Base-by-base conservation (phyloP, 108 stramenopile species). In the Skeletonema tropicum region DNA sequence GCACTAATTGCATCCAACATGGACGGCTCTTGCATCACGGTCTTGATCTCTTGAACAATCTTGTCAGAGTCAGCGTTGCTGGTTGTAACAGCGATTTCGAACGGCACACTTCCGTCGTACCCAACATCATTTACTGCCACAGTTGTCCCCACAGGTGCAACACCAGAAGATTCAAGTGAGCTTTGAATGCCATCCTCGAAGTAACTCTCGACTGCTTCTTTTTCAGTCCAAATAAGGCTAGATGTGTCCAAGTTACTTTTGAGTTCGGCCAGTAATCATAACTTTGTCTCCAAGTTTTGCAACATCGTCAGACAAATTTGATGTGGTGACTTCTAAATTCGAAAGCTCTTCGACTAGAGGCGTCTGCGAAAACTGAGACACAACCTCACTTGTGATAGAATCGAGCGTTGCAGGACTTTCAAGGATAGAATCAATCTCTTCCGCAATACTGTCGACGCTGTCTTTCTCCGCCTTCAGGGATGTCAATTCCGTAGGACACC, bases 211-310 rank as follows among this genome's bases (percentile, higher is more conserved):
- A 60, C 30, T 3, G 59, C 70, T 60, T 71, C 70, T 15, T 32
- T 71, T 38, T 71, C 60, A 15, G 70, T 29, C 38, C 36, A 45
- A 46, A 31, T 71, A 12, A 71, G 70, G 25, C 11, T 60, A 32
- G 70, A 60, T 2, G 70, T 71, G 42, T 71, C 70, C 70, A 71
- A 46, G 57, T 71, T 61, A 29, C 42, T 71, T 7, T 39, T 61
- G 42, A 71, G 42, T 41, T 39, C 46, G 19, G n/a, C 70, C 70
- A 30, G 42, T 71, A 23, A 60, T 60, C 42, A 45, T 61, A 17
- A 61, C 60, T 71, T 71, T 39, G 52, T 55, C 52, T 55, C 52
- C 52, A 2, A 55, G 21, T 23, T 55, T 21, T 55, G 21, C 52
- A 23, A 55, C 52, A 23, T 55, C 52, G 25, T 5, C 21, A 55